Conservation (phyloP, 305 asterid species). For the Fraxinus paxiana region DNA sequence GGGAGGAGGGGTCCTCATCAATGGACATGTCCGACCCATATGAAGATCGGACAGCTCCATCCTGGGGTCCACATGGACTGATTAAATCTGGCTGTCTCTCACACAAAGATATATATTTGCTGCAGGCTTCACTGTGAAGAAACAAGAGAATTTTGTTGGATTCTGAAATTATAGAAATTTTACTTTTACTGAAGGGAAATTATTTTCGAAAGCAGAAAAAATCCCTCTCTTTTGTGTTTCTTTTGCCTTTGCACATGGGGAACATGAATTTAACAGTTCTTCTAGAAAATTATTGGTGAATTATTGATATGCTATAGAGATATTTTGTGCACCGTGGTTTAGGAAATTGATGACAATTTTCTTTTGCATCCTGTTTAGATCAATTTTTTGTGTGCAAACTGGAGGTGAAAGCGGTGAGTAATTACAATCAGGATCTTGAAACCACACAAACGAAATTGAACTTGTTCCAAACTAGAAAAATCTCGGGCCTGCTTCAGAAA, state of each 20-base stretch:
- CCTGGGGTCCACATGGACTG: conserved; percentile 43
- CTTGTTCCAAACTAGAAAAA: not conserved
- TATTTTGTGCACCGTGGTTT: not conserved
- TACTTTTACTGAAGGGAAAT: not conserved
- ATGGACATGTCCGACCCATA: conserved; percentile 82
- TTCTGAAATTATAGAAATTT: not conserved
- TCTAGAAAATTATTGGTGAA: not conserved
- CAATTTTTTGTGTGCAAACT: not conserved
- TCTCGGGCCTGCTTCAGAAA: not conserved
- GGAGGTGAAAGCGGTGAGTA: not conserved
- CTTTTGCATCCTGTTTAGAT: not conserved
- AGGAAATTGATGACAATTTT: not conserved
- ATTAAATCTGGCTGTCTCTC: conserved; percentile 61
- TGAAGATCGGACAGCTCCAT: conserved; percentile 58
- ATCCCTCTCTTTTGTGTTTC: not conserved
- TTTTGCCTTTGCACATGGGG: not conserved
- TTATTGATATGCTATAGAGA: not conserved
- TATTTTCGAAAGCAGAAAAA: not conserved
- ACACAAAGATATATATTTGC: conserved; percentile 52
- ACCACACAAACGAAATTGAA: not conserved
- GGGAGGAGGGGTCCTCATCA: conserved; percentile 58
- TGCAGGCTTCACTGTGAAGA: conserved; percentile 67
- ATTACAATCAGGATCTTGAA: not conserved
- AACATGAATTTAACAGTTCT: not conserved
- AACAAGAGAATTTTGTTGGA: not conserved